Evolutionary conservation across 2,329 filamentous ascomycete genomes (phyloP).

Genomic region (Gaeumannomyces tritici): DNA sequence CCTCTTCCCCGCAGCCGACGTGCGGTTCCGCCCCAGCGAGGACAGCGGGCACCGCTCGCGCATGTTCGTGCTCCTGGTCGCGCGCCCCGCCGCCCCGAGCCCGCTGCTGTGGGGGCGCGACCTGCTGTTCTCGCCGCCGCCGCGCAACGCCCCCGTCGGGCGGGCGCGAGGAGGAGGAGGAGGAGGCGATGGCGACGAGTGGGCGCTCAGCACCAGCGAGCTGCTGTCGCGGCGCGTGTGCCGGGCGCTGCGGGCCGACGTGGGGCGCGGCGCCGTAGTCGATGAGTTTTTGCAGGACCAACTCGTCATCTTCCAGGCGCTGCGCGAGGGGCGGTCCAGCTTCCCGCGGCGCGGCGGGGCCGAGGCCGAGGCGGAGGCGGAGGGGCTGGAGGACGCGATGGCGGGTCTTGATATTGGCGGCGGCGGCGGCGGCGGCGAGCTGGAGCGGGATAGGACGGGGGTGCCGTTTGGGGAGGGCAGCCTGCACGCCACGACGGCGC

Average conservation of each 20-base stretch:
- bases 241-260: conserved; percentile 33
- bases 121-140: conserved; percentile 25
- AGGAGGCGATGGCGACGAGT: conserved; percentile 15
- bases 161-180: conserved; percentile 12
- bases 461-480: conserved; percentile 48
- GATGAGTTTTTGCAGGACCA: conserved; percentile 54
- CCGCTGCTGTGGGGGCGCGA: conserved; percentile 14
- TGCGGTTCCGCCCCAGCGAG: conserved; percentile 35
- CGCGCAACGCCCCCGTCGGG: background rate
- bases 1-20: conserved; percentile 32
- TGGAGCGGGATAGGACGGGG: conserved; percentile 29
- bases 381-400: conserved; percentile 7
- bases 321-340: conserved; percentile 41
- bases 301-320: conserved; percentile 48
- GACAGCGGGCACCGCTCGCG: conserved; percentile 41
- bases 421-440: conserved; percentile 20
- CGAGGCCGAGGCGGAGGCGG: background rate
- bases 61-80: conserved; percentile 48
- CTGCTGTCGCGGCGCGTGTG: conserved; percentile 25
- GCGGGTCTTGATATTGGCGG: conserved; percentile 10
- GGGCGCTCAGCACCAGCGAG: conserved; percentile 7
- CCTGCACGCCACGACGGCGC: conserved; percentile 47
- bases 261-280: conserved; percentile 36
- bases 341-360: conserved; percentile 26
- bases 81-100: conserved; percentile 25